phyloP scores from a whole-genome alignment of 306 rosid genomes.

The Amphicarpaea edgeworthii region DNA sequence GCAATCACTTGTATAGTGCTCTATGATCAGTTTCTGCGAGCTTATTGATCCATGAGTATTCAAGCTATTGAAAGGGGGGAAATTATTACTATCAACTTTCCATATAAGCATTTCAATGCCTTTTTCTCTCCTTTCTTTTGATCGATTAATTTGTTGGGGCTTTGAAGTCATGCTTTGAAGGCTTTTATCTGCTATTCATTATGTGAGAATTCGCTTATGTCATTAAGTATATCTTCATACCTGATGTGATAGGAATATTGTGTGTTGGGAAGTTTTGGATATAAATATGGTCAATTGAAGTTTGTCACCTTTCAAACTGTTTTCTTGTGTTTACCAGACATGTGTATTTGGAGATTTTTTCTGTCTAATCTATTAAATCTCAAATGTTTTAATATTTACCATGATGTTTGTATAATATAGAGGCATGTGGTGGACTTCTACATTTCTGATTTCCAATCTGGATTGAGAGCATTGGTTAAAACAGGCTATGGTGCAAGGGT shows the following conservation, averaged over 20 bases:
- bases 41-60: background rate
- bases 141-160: background rate
- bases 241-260: background rate
- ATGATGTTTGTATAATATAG: background rate
- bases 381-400: background rate
- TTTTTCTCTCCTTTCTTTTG: background rate
- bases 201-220: background rate
- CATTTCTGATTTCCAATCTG: constrained; percentile 12
- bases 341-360: background rate
- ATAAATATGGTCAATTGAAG: background rate
- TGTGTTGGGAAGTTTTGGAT: constrained; percentile 1
- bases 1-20: background rate
- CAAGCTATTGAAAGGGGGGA: background rate
- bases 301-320: background rate
- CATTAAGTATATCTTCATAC: background rate
- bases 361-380: background rate
- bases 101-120: background rate
- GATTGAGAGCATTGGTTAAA: constrained; percentile 17
- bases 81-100: background rate
- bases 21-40: background rate
- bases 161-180: background rate
- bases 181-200: background rate
- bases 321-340: background rate
- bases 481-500: constrained; percentile 14
- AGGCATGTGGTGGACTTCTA: constrained; percentile 21